Base-by-base conservation (phyloP, 805 yeast species). In the Phaffomyces opuntiae region DNA sequence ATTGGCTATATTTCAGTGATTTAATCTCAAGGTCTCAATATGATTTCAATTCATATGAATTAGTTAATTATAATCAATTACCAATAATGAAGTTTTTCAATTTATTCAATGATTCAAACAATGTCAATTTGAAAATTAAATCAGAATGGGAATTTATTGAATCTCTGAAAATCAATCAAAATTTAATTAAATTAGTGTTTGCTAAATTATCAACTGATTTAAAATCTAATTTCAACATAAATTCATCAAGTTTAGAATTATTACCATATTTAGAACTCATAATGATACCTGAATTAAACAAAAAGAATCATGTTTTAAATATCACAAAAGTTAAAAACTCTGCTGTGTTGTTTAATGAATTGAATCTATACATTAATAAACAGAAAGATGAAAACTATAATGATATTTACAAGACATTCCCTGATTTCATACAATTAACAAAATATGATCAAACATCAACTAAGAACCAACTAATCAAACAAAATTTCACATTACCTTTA, bases 1-100 rank as follows among this genome's bases (percentile, higher is more conserved):
- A 87, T 50, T 90, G 96, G 96, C 59, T 86, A 27, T 74, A 65
- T 52, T 86, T 84, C 59, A 76, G 81, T 50, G 97, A 90, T 59
- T 40, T 65, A n/a, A 62, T 83, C 59, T 62, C 63, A 12, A 65
- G 65, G 38, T 66, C 69, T 1, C 67, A 67, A 40, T 71, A 59
- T 33, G 65, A 66, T 44, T 74, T 72, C 43, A 69, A 70, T 48
- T 70, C 71, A 19, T 17, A 25, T 17, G 78, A 74, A 21, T 54
- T 80, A 41, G 65, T 71, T 25, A 67, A 75, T 21, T 89, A 87
- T 55, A 68, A 74, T 5, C 65, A 81, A 0, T 66, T 75, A 19
- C 77, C 81, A 0, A 77, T 81, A 0, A 57, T 84, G 56, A 83
- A 80, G 45, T 78, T 80, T 51, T 84, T 77, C 72, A 69, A 74